Evolutionary conservation across 2,329 filamentous ascomycete species (phyloP), one percentile per base, ranked within the genome.

Genomic region (Bipolaris sorokiniana): DNA sequence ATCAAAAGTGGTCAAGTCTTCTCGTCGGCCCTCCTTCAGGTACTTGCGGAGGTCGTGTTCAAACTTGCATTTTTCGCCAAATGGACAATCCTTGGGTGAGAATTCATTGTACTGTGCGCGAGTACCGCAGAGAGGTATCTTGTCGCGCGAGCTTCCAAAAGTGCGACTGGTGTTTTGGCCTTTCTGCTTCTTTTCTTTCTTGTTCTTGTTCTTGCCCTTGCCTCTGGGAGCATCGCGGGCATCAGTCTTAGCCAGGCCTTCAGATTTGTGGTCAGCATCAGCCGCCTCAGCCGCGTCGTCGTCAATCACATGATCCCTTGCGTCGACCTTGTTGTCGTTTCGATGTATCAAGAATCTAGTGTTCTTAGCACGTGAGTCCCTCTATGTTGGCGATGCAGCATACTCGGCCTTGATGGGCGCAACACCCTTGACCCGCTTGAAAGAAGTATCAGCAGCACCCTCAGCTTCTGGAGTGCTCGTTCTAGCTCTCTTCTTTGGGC

Each of bases 31-130:
- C 54, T 95, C 87, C 31, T 84, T 85, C 47, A 99, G 80, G 72
- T 99, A 99, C 72, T 87, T 88, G 61, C 95, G 87, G 44, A 99
- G 79, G 69, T 97, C 87, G 72, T 99, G 95, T 68, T 88, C 87
- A 64, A 89, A 86, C 64, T 87, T 91, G 81, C 95, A 99, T 60
- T 86, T 87, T 31, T 91, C 88, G 23, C 90, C 93, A 67, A 88
- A 96, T 47, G 81, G 84, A 77, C 95, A 98, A 23, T 87, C 80
- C 18, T 73, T 74, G 0, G 92, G 91, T 3, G 91, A 93, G 75
- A 97, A 96, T 73, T 98, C 94, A 36, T 90, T 82, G 60, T 81
- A 84, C 68, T 87, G 84, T 16, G 86, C 85, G 59, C 90, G 84
- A 51, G 88, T 92, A 67, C 87, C 86, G 78, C 94, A 98, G 7